These are phyloP conservation scores for Xerocomellus intermedius DNA, from an alignment of 768 basidiomycete species.

Conservation along the genomic window DNA sequence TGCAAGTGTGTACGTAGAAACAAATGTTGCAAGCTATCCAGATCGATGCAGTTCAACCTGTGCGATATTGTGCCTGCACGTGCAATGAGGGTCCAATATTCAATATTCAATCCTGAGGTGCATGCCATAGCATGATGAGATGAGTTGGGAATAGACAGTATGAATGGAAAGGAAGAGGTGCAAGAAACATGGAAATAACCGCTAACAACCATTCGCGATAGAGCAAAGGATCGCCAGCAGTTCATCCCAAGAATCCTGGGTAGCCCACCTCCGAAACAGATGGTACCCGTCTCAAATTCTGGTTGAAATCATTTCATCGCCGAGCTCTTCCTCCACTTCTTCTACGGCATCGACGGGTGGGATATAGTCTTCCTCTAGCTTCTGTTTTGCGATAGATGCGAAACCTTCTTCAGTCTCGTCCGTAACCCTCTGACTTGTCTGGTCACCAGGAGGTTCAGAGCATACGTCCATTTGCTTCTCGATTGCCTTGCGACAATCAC, in stretches of 20 bases:
- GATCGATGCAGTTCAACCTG: neutral
- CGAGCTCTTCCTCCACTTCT: conserved; percentile 18
- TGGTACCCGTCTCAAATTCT: conserved; percentile 6
- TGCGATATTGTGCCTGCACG: neutral
- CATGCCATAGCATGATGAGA: neutral
- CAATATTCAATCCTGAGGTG: neutral
- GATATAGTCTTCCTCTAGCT: conserved; percentile 25
- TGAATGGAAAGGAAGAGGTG: conserved; percentile 1
- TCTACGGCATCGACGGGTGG: conserved; percentile 13
- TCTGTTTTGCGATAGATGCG: conserved; percentile 40
- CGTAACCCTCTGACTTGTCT: conserved; percentile 25
- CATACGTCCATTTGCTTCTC: conserved; percentile 15
- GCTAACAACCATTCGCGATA: conserved; percentile 30
- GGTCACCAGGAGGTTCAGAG: conserved; percentile 18
- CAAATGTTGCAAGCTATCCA: neutral
- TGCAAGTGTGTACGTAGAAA: neutral
- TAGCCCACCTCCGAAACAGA: conserved; percentile 6
- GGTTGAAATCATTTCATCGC: conserved; percentile 14
- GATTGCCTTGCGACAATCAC: conserved; percentile 36
- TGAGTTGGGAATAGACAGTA: conserved; percentile 2
- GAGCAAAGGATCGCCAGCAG: conserved; percentile 33
- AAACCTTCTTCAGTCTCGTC: conserved; percentile 54
- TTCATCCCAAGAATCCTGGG: conserved; percentile 30
- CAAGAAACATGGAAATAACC: conserved; percentile 30
- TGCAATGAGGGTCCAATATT: neutral